Conservation (phyloP, 805 yeast genomes). For the Yarrowia sp. region DNA sequence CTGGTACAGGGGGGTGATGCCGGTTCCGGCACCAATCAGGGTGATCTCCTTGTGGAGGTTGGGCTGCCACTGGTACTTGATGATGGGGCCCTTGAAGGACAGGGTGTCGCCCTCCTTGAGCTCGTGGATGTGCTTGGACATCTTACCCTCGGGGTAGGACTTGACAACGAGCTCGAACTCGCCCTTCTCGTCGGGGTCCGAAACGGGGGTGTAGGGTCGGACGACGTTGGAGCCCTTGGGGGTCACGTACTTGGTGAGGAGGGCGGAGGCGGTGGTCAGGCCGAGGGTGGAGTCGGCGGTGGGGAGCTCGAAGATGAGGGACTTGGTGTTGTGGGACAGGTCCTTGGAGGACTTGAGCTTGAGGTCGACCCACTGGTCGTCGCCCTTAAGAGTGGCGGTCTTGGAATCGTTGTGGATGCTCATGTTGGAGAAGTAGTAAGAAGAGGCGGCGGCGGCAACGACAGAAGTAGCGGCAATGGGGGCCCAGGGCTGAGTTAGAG, state of each 20-base stretch:
- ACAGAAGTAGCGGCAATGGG: constrained; percentile 55
- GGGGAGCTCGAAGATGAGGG: constrained; percentile 73
- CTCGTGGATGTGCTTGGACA: constrained; percentile 73
- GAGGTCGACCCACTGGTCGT: constrained; percentile 47
- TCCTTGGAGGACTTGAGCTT: constrained; percentile 44
- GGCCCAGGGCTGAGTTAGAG: constrained; percentile 43
- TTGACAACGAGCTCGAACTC: constrained; percentile 80
- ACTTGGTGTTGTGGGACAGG: constrained; percentile 57
- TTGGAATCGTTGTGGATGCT: constrained; percentile 43
- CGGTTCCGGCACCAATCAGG: constrained; percentile 94
- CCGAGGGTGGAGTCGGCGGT: constrained; percentile 74
- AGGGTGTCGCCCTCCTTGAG: constrained; percentile 82
- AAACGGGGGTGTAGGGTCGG: constrained; percentile 83
- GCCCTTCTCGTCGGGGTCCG: constrained; percentile 74
- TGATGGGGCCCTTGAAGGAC: constrained; percentile 91
- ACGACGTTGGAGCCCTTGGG: constrained; percentile 85
- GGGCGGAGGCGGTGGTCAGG: constrained; percentile 75
- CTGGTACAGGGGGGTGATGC: constrained; percentile 96
- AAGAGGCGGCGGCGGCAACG: constrained; percentile 54
- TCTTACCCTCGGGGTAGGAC: constrained; percentile 83
- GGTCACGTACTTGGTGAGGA: constrained; percentile 77
- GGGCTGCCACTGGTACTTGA: constrained; percentile 89
- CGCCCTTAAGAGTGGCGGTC: constrained; percentile 46
- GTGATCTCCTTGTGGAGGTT: constrained; percentile 81
- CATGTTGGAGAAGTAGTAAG: constrained; percentile 49